Evolutionary conservation across 2,329 filamentous ascomycete genomes (phyloP).

Genomic region (Penicillium brevicompactum): DNA sequence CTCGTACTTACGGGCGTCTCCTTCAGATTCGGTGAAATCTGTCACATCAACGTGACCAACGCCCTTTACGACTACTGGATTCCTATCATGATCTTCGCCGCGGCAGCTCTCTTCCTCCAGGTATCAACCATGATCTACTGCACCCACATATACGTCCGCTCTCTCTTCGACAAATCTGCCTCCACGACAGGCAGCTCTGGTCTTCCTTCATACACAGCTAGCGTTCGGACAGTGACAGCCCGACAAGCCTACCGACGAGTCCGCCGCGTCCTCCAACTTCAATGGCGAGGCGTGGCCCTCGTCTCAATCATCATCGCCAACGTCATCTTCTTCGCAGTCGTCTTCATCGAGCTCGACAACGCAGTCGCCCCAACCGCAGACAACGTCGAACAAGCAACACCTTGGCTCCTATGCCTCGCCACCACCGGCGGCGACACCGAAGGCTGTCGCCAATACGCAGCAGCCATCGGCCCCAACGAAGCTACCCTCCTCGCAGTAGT

Average conservation of each 20-base stretch:
- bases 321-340: slow-evolving; percentile 88
- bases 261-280: slow-evolving; percentile 80
- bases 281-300: slow-evolving; percentile 91
- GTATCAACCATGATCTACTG: slow-evolving; percentile 87
- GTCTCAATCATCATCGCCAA: slow-evolving; percentile 88
- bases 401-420: slow-evolving; percentile 76
- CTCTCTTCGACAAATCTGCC: slow-evolving; percentile 71
- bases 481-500: slow-evolving; percentile 79
- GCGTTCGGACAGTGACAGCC: slow-evolving; percentile 76
- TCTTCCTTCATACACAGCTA: slow-evolving; percentile 74
- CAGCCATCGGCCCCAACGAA: slow-evolving; percentile 69
- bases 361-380: slow-evolving; percentile 61
- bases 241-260: slow-evolving; percentile 86
- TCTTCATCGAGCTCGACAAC: slow-evolving; percentile 87
- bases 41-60: slow-evolving; percentile 89
- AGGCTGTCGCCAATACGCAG: slow-evolving; percentile 64
- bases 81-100: slow-evolving; percentile 77
- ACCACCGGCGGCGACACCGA: slow-evolving; percentile 61
- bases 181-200: slow-evolving; percentile 63
- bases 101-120: slow-evolving; percentile 75
- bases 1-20: slow-evolving; percentile 88
- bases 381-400: slow-evolving; percentile 57
- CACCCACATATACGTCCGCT: slow-evolving; percentile 89
- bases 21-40: slow-evolving; percentile 87
- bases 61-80: slow-evolving; percentile 88